Evolutionary conservation across 192 early-diverging fungal genomes (phyloP).

Genomic region (Chytriomyces sp.): DNA sequence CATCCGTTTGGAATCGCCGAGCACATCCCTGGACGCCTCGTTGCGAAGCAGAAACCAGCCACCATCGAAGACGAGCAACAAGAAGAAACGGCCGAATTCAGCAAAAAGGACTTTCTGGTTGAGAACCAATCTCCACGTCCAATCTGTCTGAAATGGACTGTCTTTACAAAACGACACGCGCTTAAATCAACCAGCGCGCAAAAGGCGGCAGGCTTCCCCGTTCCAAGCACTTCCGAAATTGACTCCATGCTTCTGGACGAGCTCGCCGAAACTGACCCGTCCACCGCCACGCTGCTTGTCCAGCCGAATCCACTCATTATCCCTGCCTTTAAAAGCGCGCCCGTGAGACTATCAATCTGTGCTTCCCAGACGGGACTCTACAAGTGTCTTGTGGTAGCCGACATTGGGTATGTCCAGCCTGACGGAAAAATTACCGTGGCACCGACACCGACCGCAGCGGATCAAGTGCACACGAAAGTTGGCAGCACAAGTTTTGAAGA

Average conservation of each 20-base stretch:
- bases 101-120: constrained; percentile 44
- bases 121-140: constrained; percentile 60
- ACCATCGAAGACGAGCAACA: background rate
- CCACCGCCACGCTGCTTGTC: constrained; percentile 34
- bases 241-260: constrained; percentile 40
- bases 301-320: constrained; percentile 40
- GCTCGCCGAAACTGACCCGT: constrained; percentile 30
- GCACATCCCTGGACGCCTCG: background rate
- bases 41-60: background rate
- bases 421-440: constrained; percentile 42
- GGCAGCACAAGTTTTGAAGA: constrained; percentile 23
- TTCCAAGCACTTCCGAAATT: constrained; percentile 16
- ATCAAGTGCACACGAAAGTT: background rate
- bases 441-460: background rate
- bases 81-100: background rate
- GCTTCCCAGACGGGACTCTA: constrained; percentile 41
- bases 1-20: constrained; percentile 6
- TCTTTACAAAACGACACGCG: constrained; percentile 44
- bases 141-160: constrained; percentile 47
- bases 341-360: constrained; percentile 44
- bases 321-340: constrained; percentile 45
- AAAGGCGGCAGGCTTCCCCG: background rate
- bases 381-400: constrained; percentile 50
- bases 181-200: constrained; percentile 3
- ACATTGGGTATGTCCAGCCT: constrained; percentile 53